Evolutionary conservation across 345 rosid genomes (phyloP).

Genomic region (Citrus sinensis): DNA sequence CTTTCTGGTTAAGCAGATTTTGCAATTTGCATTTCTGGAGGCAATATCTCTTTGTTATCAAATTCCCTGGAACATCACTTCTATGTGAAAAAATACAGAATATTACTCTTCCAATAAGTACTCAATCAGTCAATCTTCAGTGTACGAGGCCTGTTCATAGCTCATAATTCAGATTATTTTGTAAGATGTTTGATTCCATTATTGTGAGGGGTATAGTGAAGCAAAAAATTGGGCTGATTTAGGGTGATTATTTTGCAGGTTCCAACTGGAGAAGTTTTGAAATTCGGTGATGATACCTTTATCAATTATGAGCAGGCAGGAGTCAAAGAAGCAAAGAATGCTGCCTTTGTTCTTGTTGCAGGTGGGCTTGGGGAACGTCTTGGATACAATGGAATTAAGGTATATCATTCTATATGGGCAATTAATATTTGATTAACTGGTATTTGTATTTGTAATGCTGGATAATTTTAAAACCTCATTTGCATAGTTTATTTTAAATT

Average conservation of each 20-base stretch:
- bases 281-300: constrained; percentile 63
- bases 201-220: background rate
- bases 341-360: constrained; percentile 95
- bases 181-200: background rate
- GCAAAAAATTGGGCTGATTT: background rate
- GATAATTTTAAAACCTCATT: background rate
- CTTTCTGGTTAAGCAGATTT: background rate
- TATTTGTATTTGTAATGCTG: background rate
- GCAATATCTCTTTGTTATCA: background rate
- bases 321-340: constrained; percentile 69
- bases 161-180: constrained; percentile 1
- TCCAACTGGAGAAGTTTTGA: constrained; percentile 80
- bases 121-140: background rate
- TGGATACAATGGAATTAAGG: constrained; percentile 98
- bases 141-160: background rate
- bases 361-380: constrained; percentile 99
- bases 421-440: constrained; percentile 1
- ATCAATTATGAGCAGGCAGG: constrained; percentile 73
- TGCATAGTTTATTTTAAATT: background rate
- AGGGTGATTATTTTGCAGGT: constrained; percentile 40
- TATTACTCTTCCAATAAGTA: background rate
- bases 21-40: background rate
- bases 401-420: constrained; percentile 15
- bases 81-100: background rate
- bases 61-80: background rate